Evolutionary conservation across 257 asterid species (phyloP), one percentile per base, ranked within the genome.

Genomic region (Solanum paucissectum): DNA sequence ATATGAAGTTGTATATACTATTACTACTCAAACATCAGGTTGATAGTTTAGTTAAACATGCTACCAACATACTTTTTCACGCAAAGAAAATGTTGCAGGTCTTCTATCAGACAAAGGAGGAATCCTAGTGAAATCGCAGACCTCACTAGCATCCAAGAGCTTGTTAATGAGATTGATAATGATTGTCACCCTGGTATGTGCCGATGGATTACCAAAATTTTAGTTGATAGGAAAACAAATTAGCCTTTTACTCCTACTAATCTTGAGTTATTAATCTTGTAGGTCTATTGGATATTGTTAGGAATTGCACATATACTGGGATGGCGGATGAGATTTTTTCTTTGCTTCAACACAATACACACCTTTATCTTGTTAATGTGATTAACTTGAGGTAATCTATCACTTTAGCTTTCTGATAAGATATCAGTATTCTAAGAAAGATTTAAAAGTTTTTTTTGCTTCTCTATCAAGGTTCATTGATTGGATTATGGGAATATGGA

Each of bases 281-380:
- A 95, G 99, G 95, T 93, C 89, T 97, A 91, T 94, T 95, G 93
- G 98, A 95, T 73, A 89, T 92, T 90, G 95, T 97, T 69, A 93
- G 94, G 84, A 90, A 93, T 90, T 94, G 99, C 94, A 93, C 98
- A 23, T 97, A 95, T 92, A 88, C 93, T 88, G 98, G 99, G 90
- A 95, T 97, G 98, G 98, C 98, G 20, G 99, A 97, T 91, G 99
- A 94, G 88, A 92, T 90, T 86, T 92, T 94, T 73, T 98, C 98
- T 64, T 88, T 97, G 92, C 92, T 97, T 90, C 98, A 97, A 91
- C 95, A 97, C 91, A 91, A 91, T 44, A 95, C 98, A 77, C 95
- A 94, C 83, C 98, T 97, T 87, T 97, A 95, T 93, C 98, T 97
- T 72, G 99, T 95, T 81, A 93, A 97, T 87, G 98, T 95, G 73